Evolutionary conservation across 805 yeast genomes (phyloP), one percentile per base, ranked within the genome.

Genomic region (Lachancea cidri): DNA sequence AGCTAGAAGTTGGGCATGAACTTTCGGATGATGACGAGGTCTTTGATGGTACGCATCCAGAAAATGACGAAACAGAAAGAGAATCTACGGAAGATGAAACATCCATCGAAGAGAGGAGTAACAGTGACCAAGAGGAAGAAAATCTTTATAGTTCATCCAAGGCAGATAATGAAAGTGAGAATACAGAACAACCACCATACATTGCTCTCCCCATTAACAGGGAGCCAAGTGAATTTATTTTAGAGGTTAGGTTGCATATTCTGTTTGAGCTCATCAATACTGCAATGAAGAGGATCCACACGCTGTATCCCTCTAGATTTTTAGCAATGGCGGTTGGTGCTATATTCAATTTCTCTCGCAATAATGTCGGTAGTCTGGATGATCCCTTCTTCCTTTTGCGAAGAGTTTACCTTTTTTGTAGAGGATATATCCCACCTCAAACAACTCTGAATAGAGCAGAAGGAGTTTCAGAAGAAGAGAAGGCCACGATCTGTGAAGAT

Each of bases 231-330:
- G 65, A 60, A 32, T 49, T 51, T 27, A 64, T 67, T 45, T 73
- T 74, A 51, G 76, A 75, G 19, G 39, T 87, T 37, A 76, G 82
- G 61, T 67, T 84, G 46, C 85, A 85, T 62, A 67, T 79, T 27
- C 52, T 86, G 6, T 67, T 81, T 43, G 95, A 88, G 64, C 67
- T 87, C 40, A 63, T 85, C 40, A 70, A 66, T 14, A 68, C 77
- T 33, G 74, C 80, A 32, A 57, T 85, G 52, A 75, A 73, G 48
- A 67, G 81, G 43, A 81, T 86, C 45, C 66, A 70, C 29, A 84
- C 95, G 0, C 58, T 77, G 15, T 79, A 81, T 54, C 96, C 97
- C 5, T 83, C 95, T 0, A 76, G 83, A 46, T 88, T 85, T 54
- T 65, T 89, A 35, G 72, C 83, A 1, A 82, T 86, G 74, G 77